A percentile compares a stretch with the other conserved stretches of the same genome.
Conservation (phyloP, 352 stramenopile genomes). For the Blastocystis sp. region DNA sequence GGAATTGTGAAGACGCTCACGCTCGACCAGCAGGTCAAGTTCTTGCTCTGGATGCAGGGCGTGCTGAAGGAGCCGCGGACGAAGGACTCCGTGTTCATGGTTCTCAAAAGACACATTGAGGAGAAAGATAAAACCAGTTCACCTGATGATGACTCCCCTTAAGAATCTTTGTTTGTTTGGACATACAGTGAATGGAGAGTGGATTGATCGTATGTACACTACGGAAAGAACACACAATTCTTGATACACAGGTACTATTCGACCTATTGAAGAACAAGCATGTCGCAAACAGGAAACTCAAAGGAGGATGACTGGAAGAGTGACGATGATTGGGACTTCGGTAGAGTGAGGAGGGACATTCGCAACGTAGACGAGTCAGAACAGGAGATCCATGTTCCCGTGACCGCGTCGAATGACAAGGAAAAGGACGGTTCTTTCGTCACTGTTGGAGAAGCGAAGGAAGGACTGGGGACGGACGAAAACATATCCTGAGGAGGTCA, state of each 20-base stretch:
- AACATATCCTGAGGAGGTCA: neutral
- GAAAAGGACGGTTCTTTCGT: neutral
- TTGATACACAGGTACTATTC: no score
- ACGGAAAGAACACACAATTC: no score
- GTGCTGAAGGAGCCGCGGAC: neutral
- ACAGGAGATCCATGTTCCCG: neutral
- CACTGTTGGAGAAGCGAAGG: neutral
- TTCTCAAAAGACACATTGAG: neutral
- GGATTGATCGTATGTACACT: neutral
- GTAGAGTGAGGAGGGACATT: neutral
- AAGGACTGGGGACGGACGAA: neutral
- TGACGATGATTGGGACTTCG: constrained; percentile 43
- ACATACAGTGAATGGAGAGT: neutral
- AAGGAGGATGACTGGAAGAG: neutral
- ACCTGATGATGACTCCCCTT: neutral
- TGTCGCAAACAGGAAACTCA: neutral
- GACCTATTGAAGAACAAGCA: neutral
- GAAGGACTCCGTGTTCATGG: neutral
- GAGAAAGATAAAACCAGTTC: neutral
- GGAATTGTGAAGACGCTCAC: constrained; percentile 56
- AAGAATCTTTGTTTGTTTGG: neutral
- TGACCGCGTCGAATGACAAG: neutral
- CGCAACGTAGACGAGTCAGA: neutral
- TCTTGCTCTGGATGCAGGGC: constrained; percentile 57
- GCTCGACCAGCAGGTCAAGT: constrained; percentile 58